Base-by-base conservation (phyloP, 768 basidiomycete species). In the Lactarius quietus region DNA sequence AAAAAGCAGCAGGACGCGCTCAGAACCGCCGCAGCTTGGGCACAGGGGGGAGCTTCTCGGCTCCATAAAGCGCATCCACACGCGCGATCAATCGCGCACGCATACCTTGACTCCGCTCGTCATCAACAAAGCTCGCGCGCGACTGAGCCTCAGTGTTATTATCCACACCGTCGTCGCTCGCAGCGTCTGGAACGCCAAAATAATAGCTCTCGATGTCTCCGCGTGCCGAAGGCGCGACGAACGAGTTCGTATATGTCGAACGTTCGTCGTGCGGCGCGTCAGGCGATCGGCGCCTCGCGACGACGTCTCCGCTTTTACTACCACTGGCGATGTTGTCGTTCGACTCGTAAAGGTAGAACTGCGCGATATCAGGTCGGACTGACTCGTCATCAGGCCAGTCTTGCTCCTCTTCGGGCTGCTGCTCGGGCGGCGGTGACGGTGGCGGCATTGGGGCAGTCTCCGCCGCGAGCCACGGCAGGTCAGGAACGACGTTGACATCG, bases 311-410 rank as follows among this genome's bases (percentile, higher is more conserved):
- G 2, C 23, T 1, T 6, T 28, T 23, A 17, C 35, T 23, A 2
- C 29, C 55, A 4, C 36, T 43, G 39, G 17, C 14, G 3, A 29
- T 53, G 33, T 41, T 15, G 56, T 18, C 52, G 20, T 45, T 8
- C 17, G 56, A n/a, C 15, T 57, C 45, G 10, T 43, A 48, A 26
- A 63, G 52, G 51, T 65, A 65, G 51, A 68, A 68, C 69, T 63
- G 69, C 39, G 64, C 67, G 23, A 65, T 33, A 45, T 69, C 67
- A 17, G 63, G 45, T 8, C 69, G 60, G 23, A 68, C 61, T 9
- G 63, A 52, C 28, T 68, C 68, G 15, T 56, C 62, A 8, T 69
- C 68, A 1, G 53, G 66, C 57, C 64, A 64, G 14, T 54, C 66
- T 12, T 23, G 28, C 17, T 56, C 63, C 15, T 52, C 61, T 15